Evolutionary conservation across 495 filamentous ascomycete genomes (phyloP), one percentile per base, ranked within the genome.

Genomic region (Aspergillus panamensis): DNA sequence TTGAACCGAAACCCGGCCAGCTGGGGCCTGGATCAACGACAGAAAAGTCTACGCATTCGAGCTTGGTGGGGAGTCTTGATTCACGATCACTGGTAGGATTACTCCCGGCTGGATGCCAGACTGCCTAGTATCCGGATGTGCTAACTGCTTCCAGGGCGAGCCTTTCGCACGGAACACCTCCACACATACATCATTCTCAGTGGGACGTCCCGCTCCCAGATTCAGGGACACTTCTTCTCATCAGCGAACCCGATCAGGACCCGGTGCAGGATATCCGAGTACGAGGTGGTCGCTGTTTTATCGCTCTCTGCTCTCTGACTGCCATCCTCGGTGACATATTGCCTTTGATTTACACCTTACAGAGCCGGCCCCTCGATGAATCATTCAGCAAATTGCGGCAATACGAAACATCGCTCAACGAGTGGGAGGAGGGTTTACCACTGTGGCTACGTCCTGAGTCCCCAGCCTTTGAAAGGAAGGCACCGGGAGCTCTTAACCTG

Each of bases 41-140:
- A 55, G 40, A 55, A 55, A 43, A 55, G 52, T n/a, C n/a, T 55
- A 32, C 52, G 52, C 4, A 55, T 55, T 45, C 39, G 52, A 5
- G 47, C 52, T 7, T 55, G 52, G 52, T 55, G 52, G 52, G 52
- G 52, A 3, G 32, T 55, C 4, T 14, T 55, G 42, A 55, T 55
- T 10, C 52, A 55, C 32, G 52, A 55, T 17, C 52, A 55, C 31
- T 55, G 52, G 52, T 55, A 47, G 31, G 37, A 8, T 8, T 39
- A 13, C 37, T 2, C 31, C 14, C 8, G 17, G 21, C 8, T 44
- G 19, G 13, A 25, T 30, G 13, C 1, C 2, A 21, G 20, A 16
- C n/a, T 8, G 14, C 6, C 17, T 31, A n/a, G n/a, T n/a, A n/a
- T n/a, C n/a, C n/a, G 16, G 25, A 25, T 25, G 16, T 55, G n/a